A percentile compares a stretch with the other conserved stretches of the same genome.
Evolutionary conservation across 192 early-diverging fungal species (phyloP).

Genomic region (Thamnidium elegans): DNA sequence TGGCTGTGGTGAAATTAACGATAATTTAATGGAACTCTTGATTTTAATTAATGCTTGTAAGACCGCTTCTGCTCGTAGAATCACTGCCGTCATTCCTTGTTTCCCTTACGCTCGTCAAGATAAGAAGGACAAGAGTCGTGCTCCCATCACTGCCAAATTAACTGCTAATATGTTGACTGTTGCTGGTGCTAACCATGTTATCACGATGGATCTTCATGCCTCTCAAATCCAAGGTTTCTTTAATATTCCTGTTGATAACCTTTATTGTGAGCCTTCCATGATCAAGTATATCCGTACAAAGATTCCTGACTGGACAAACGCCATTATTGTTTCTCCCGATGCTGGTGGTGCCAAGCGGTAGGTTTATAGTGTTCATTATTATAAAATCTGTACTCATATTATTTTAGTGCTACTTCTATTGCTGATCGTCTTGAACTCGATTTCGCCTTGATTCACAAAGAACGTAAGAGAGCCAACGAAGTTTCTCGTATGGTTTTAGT

Average conservation of each 20-base stretch:
- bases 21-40: constrained; percentile 95
- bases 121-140: constrained; percentile 98
- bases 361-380: no score
- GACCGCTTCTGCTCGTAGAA: constrained; percentile 84
- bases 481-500: constrained; percentile 93
- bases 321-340: constrained; percentile 91
- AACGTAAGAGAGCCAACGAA: constrained; percentile 86
- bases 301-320: constrained; percentile 64
- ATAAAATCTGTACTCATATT: no score
- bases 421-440: constrained; percentile 90
- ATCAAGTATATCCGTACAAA: constrained; percentile 82
- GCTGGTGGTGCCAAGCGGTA: constrained; percentile 94
- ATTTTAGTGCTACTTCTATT: constrained; percentile 90
- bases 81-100: constrained; percentile 96
- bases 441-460: constrained; percentile 99
- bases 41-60: constrained; percentile 97
- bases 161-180: constrained; percentile 93
- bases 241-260: constrained; percentile 90
- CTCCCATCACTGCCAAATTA: constrained; percentile 93
- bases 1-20: constrained; percentile 81
- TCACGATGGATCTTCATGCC: constrained; percentile 97
- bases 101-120: constrained; percentile 97
- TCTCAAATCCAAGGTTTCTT: constrained; percentile 97
- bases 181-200: constrained; percentile 95
- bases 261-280: constrained; percentile 88